These are phyloP conservation scores for Chlorella ohadii DNA, from an alignment of 139 green algal species.

Conservation along the genomic window DNA sequence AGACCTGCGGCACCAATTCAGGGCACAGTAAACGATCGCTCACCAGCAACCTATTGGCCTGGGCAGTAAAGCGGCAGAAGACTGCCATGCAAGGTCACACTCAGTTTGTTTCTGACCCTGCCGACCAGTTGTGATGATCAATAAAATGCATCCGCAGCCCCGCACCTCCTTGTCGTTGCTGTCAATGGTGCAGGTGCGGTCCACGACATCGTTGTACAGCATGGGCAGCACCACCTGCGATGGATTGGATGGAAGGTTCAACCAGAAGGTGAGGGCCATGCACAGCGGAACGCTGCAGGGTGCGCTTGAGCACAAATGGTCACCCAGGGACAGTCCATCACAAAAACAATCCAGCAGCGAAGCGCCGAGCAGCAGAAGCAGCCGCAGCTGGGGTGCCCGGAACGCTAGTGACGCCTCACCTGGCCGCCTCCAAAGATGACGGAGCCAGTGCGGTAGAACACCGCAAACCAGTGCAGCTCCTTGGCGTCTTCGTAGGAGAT, in stretches of 20 bases:
- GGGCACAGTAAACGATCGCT: too few species aligned
- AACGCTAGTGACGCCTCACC: constrained; percentile 25
- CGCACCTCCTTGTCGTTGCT: background rate
- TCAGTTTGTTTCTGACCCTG: too few species aligned
- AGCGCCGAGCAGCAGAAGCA: too few species aligned
- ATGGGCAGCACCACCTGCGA: constrained; percentile 91
- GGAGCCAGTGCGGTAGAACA: constrained; percentile 89
- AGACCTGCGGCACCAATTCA: too few species aligned
- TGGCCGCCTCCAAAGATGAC: constrained; percentile 96
- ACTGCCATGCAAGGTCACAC: too few species aligned
- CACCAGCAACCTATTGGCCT: too few species aligned
- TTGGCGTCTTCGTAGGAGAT: constrained; percentile 58
- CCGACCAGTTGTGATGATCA: too few species aligned
- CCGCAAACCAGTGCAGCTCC: constrained; percentile 83
- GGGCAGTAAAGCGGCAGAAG: too few species aligned
- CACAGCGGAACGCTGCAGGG: background rate
- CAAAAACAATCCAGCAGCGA: too few species aligned
- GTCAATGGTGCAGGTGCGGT: background rate
- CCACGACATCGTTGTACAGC: constrained; percentile 84
- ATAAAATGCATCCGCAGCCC: too few species aligned
- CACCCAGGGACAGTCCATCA: too few species aligned
- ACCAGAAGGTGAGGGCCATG: background rate
- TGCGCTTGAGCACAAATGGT: too few species aligned
- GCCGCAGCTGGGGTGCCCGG: background rate
- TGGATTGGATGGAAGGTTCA: background rate